These are phyloP conservation scores for Quercus lobata DNA, from an alignment of 331 rosid species.

Conservation along the genomic window DNA sequence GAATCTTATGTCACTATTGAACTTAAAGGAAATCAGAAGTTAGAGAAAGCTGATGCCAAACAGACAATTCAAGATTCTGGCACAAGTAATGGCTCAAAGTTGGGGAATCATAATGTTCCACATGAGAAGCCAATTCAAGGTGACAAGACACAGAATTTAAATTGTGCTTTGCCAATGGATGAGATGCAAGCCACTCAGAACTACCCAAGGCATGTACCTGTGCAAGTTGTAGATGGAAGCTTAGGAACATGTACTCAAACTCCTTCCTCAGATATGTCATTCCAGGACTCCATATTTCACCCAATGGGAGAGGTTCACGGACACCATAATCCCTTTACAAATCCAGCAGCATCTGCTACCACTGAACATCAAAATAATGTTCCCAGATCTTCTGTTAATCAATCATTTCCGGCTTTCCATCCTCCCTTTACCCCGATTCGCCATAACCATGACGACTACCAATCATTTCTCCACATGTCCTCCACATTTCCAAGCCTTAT, in stretches of 20 bases:
- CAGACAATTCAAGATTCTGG: slow-evolving; percentile 41
- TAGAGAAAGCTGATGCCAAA: slow-evolving; percentile 44
- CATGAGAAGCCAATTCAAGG: slow-evolving; percentile 38
- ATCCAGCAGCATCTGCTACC: slow-evolving; percentile 48
- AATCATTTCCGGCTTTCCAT: slow-evolving; percentile 49
- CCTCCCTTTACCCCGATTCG: slow-evolving; percentile 53
- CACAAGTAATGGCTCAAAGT: slow-evolving; percentile 40
- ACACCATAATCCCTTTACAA: slow-evolving; percentile 39
- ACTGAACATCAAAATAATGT: slow-evolving; percentile 54
- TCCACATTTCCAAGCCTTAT: slow-evolving; percentile 67
- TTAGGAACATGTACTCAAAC: slow-evolving; percentile 46
- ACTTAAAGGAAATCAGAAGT: slow-evolving; percentile 37
- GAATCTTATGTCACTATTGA: slow-evolving; percentile 45
- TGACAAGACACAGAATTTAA: slow-evolving; percentile 51
- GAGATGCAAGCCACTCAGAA: slow-evolving; percentile 68
- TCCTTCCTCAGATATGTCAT: slow-evolving; percentile 43
- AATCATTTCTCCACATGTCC: slow-evolving; percentile 57
- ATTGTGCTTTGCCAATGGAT: slow-evolving; percentile 45
- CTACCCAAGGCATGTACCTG: slow-evolving; percentile 88
- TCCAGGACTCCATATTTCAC: slow-evolving; percentile 51
- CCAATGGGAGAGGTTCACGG: slow-evolving; percentile 48
- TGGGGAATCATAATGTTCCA: slow-evolving; percentile 38
- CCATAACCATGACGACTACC: slow-evolving; percentile 50
- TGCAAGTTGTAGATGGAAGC: slow-evolving; percentile 84
- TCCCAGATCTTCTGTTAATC: slow-evolving; percentile 60